phyloP scores from a whole-genome alignment of 2,329 filamentous ascomycete genomes.

The Clonostachys rhizophaga region DNA sequence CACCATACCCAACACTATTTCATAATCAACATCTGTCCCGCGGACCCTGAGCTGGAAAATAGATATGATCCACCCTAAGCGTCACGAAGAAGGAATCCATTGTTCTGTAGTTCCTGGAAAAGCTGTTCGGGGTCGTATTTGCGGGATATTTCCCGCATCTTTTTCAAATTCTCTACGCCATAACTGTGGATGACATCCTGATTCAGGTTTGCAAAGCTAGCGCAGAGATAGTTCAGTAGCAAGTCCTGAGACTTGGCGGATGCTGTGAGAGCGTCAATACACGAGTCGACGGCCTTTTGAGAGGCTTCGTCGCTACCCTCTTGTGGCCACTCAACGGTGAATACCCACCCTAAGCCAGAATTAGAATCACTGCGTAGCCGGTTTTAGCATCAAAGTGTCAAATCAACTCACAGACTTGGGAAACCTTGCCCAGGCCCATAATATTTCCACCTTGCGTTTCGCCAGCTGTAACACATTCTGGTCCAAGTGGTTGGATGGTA shows the following conservation, averaged over 20 bases:
- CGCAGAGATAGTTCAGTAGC: slow-evolving; percentile 19
- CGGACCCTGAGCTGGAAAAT: slow-evolving; percentile 21
- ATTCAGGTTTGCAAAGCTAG: slow-evolving; percentile 9
- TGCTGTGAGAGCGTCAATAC: slow-evolving; percentile 1
- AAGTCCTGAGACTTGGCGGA: slow-evolving; percentile 1
- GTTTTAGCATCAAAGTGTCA: not conserved
- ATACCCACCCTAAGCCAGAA: not conserved
- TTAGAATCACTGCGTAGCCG: no score
- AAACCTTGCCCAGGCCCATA: slow-evolving; percentile 25
- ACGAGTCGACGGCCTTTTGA: slow-evolving; percentile 1
- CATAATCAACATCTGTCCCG: no score
- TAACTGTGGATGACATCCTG: slow-evolving; percentile 12
- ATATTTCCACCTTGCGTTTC: slow-evolving; percentile 15
- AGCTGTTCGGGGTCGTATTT: slow-evolving; percentile 5
- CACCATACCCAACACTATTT: no score
- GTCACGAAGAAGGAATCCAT: not conserved
- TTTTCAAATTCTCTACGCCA: slow-evolving; percentile 10
- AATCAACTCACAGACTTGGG: not conserved
- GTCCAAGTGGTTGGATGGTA: not conserved
- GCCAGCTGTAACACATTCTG: not conserved
- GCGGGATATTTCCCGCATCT: slow-evolving; percentile 8
- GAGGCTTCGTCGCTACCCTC: slow-evolving; percentile 1
- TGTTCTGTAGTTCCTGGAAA: not conserved
- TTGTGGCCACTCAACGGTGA: not conserved
- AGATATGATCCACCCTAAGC: not conserved